These are phyloP conservation scores for Diplodia corticola DNA, from an alignment of 2,329 filamentous ascomycete species.

Conservation along the genomic window DNA sequence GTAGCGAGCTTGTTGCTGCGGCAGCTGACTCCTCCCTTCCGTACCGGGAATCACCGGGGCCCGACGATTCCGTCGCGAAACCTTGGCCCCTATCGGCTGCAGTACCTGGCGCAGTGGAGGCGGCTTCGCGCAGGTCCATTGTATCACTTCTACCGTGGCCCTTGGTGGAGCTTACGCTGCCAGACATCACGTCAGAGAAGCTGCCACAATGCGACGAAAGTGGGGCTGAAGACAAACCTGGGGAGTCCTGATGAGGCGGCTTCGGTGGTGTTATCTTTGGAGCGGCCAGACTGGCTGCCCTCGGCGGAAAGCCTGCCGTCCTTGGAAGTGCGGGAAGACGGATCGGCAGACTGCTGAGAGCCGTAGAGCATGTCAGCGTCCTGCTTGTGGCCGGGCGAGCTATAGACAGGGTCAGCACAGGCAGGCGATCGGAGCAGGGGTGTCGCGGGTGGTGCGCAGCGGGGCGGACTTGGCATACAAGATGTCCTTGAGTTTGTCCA, in stretches of 20 bases:
- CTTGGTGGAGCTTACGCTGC: background rate
- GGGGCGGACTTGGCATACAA: constrained; percentile 35
- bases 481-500: constrained; percentile 50
- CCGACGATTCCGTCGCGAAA: background rate
- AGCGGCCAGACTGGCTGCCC: constrained; percentile 28
- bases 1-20: background rate
- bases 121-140: background rate
- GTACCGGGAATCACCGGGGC: background rate
- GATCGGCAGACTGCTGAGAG: background rate
- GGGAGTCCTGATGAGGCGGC: background rate
- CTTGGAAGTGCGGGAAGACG: background rate
- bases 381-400: constrained; percentile 36
- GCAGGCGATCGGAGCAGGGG: background rate
- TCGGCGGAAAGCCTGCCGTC: constrained; percentile 26
- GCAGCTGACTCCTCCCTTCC: background rate
- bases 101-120: background rate
- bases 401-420: constrained; percentile 21
- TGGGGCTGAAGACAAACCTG: background rate
- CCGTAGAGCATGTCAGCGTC: constrained; percentile 39
- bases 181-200: background rate
- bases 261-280: background rate
- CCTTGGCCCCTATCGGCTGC: background rate
- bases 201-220: background rate
- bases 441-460: background rate
- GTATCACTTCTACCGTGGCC: background rate